phyloP scores from a whole-genome alignment of 352 stramenopile species.

The Pythium volutum region DNA sequence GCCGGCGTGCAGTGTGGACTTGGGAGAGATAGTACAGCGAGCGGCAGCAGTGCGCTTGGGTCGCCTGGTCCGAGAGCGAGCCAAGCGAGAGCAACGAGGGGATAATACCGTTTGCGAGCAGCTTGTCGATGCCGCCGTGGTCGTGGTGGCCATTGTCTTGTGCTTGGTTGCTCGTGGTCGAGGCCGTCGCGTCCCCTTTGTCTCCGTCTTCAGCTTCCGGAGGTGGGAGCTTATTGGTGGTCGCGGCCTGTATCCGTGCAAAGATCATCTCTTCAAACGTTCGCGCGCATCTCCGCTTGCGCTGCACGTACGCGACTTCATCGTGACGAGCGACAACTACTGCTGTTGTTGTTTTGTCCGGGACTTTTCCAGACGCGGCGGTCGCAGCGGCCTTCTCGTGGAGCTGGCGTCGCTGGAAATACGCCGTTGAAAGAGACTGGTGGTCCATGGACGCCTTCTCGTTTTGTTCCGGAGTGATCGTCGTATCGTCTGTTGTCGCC shows the following conservation, averaged over 20 bases:
- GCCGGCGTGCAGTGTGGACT: slow-evolving; percentile 38
- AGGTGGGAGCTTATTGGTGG: neutral
- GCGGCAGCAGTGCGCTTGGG: slow-evolving; percentile 61
- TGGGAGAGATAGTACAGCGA: slow-evolving; percentile 64
- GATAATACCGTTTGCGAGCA: slow-evolving; percentile 70
- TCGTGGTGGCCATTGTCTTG: slow-evolving; percentile 4
- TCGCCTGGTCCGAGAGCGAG: slow-evolving; percentile 40
- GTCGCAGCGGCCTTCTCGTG: neutral
- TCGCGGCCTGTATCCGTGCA: slow-evolving; percentile 21
- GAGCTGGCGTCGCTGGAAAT: neutral
- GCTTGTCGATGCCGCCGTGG: slow-evolving; percentile 26
- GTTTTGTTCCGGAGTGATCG: neutral
- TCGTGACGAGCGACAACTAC: slow-evolving; percentile 17
- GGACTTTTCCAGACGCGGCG: neutral
- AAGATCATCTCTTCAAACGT: slow-evolving; percentile 80
- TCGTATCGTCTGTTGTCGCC: neutral
- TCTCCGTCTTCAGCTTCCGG: too few species aligned
- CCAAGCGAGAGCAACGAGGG: slow-evolving; percentile 51
- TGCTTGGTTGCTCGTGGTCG: neutral
- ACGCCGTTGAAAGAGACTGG: slow-evolving; percentile 8
- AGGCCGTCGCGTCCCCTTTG: neutral
- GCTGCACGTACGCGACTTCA: slow-evolving; percentile 34
- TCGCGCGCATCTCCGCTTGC: slow-evolving; percentile 66
- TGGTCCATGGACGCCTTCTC: slow-evolving; percentile 2
- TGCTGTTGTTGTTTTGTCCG: slow-evolving; percentile 11